Conservation (phyloP, 2,329 filamentous ascomycete genomes). For the Alternaria alternata region DNA sequence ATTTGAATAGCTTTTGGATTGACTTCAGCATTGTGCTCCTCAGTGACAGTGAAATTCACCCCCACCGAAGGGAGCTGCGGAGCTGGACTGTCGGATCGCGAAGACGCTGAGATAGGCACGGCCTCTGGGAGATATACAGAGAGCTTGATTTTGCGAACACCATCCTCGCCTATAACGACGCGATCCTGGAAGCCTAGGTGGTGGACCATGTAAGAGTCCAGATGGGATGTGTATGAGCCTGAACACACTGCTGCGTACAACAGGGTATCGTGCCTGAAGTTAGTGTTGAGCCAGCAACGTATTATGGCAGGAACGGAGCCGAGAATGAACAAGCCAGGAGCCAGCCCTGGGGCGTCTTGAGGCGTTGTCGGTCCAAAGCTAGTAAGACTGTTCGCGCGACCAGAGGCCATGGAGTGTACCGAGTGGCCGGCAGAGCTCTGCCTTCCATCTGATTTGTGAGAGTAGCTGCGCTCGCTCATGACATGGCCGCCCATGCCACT, state of each 20-base stretch:
- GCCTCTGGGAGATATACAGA: slow-evolving; percentile 92
- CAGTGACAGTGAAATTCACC: slow-evolving; percentile 78
- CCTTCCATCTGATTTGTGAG: slow-evolving; percentile 94
- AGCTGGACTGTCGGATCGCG: slow-evolving; percentile 74
- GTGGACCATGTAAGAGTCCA: slow-evolving; percentile 77
- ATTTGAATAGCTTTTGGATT: slow-evolving; percentile 76
- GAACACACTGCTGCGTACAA: slow-evolving; percentile 93
- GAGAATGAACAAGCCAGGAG: slow-evolving; percentile 83
- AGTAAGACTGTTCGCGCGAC: slow-evolving; percentile 81
- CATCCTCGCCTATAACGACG: slow-evolving; percentile 71
- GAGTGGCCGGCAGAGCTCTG: slow-evolving; percentile 93
- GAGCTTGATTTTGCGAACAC: slow-evolving; percentile 73
- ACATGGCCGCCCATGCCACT: slow-evolving; percentile 80
- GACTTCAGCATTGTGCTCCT: slow-evolving; percentile 60
- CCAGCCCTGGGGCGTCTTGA: slow-evolving; percentile 75
- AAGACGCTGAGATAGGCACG: slow-evolving; percentile 77
- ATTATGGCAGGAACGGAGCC: slow-evolving; percentile 93
- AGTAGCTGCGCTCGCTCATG: slow-evolving; percentile 89
- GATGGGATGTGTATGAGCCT: slow-evolving; percentile 85
- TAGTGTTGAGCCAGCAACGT: slow-evolving; percentile 90
- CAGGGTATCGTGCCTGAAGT: slow-evolving; percentile 87
- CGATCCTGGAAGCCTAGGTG: slow-evolving; percentile 75
- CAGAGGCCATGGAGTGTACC: slow-evolving; percentile 77
- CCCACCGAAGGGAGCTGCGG: slow-evolving; percentile 84
- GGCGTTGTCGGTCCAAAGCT: slow-evolving; percentile 76